phyloP scores from a whole-genome alignment of 75 land plant genomes.

The Sequoiadendron giganteum region DNA sequence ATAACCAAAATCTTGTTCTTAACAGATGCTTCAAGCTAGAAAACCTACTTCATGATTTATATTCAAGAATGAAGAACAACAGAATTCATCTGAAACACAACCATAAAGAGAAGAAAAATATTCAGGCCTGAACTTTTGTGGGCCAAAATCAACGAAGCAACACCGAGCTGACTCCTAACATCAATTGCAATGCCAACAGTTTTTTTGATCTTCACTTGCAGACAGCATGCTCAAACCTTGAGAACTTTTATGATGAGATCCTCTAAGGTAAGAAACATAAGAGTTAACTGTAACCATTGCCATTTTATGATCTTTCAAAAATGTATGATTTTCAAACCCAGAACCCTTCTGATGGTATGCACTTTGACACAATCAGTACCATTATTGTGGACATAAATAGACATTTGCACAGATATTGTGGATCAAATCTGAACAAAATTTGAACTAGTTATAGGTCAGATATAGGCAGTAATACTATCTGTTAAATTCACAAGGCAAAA shows the following conservation, averaged over 20 bases:
- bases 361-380: neutral
- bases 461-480: neutral
- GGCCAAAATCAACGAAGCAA: neutral
- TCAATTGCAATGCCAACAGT: neutral
- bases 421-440: neutral
- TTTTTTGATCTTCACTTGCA: neutral
- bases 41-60: neutral
- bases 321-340: slow-evolving; percentile 2
- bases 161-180: neutral
- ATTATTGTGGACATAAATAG: neutral
- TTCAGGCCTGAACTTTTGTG: neutral
- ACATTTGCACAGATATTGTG: neutral
- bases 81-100: neutral
- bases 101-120: neutral
- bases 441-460: neutral
- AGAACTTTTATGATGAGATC: neutral
- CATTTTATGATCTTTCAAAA: neutral
- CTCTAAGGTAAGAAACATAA: neutral
- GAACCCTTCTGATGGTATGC: neutral
- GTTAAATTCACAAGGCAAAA: neutral
- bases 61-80: neutral
- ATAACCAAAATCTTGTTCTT: neutral
- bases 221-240: neutral
- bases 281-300: neutral
- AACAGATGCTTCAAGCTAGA: neutral